Evolutionary conservation across 192 early-diverging fungal species (phyloP).

Genomic region (Podila minutissima): DNA sequence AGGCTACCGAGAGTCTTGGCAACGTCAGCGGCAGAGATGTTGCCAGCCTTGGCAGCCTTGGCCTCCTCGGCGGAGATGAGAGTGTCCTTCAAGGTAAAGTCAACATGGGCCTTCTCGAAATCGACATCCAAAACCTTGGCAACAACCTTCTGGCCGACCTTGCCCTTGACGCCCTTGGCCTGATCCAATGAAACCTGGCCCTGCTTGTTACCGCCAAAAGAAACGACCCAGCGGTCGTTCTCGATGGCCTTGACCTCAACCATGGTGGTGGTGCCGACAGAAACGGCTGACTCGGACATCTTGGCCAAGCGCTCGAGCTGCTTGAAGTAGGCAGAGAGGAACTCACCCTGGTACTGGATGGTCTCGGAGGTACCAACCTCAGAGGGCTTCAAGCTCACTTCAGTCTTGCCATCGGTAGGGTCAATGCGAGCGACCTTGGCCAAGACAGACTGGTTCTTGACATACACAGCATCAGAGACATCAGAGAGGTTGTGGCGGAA

Average conservation of each 20-base stretch:
- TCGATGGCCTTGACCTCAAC: slow-evolving; percentile 60
- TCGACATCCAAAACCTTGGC: slow-evolving; percentile 79
- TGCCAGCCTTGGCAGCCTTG: slow-evolving; percentile 32
- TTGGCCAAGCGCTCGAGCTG: slow-evolving; percentile 57
- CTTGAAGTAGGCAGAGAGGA: slow-evolving; percentile 57
- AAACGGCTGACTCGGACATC: slow-evolving; percentile 25
- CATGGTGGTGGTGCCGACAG: slow-evolving; percentile 52
- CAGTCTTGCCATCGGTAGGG: slow-evolving; percentile 52
- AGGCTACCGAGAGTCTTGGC: slow-evolving; percentile 28
- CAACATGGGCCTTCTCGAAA: slow-evolving; percentile 67
- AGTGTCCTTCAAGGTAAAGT: slow-evolving; percentile 66
- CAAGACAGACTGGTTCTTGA: slow-evolving; percentile 76
- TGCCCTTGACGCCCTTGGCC: slow-evolving; percentile 57
- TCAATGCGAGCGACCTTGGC: slow-evolving; percentile 68
- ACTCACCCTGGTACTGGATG: slow-evolving; percentile 57
- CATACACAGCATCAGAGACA: slow-evolving; percentile 60
- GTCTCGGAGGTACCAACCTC: slow-evolving; percentile 52
- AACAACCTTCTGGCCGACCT: slow-evolving; percentile 58
- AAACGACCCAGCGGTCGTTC: slow-evolving; percentile 56
- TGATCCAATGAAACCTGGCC: slow-evolving; percentile 71
- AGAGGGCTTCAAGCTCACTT: slow-evolving; percentile 77
- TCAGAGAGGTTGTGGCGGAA: slow-evolving; percentile 66
- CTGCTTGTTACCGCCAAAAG: slow-evolving; percentile 54
- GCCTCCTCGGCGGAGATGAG: slow-evolving; percentile 26
- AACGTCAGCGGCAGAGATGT: slow-evolving; percentile 9